Conservation (phyloP, 129 eudicot species). For the Sambucus nigra region DNA sequence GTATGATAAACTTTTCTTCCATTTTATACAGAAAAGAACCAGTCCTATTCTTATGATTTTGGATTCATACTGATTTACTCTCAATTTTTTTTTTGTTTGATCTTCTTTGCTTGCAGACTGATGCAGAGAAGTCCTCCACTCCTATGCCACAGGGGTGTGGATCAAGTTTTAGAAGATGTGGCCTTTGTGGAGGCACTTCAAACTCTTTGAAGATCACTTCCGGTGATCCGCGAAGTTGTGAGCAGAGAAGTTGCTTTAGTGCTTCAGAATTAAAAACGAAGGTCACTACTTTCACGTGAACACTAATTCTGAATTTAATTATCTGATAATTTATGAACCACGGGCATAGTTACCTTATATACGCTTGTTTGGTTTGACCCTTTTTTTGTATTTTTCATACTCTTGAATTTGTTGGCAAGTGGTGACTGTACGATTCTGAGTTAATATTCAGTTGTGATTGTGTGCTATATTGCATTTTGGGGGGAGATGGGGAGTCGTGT, state of each 20-base stretch:
- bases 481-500: too few species aligned
- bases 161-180: slow-evolving; percentile 34
- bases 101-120: slow-evolving; percentile 37
- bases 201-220: slow-evolving; percentile 32
- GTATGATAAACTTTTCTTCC: neutral
- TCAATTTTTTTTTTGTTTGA: slow-evolving; percentile 2
- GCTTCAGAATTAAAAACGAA: slow-evolving; percentile 37
- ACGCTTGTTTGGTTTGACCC: neutral
- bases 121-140: slow-evolving; percentile 42
- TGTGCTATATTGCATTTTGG: too few species aligned
- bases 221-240: slow-evolving; percentile 23
- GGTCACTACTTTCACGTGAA: slow-evolving; percentile 25
- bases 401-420: too few species aligned
- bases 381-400: too few species aligned
- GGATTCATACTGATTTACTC: neutral
- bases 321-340: slow-evolving; percentile 2
- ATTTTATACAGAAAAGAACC: neutral
- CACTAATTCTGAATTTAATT: neutral
- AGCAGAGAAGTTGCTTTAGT: slow-evolving; percentile 20
- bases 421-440: too few species aligned
- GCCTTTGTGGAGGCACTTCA: slow-evolving; percentile 51
- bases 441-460: too few species aligned
- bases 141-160: slow-evolving; percentile 26
- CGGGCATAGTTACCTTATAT: neutral
- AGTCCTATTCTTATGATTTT: neutral